Evolutionary conservation across 345 rosid genomes (phyloP).

Genomic region (Crucihimalaya himalaica): DNA sequence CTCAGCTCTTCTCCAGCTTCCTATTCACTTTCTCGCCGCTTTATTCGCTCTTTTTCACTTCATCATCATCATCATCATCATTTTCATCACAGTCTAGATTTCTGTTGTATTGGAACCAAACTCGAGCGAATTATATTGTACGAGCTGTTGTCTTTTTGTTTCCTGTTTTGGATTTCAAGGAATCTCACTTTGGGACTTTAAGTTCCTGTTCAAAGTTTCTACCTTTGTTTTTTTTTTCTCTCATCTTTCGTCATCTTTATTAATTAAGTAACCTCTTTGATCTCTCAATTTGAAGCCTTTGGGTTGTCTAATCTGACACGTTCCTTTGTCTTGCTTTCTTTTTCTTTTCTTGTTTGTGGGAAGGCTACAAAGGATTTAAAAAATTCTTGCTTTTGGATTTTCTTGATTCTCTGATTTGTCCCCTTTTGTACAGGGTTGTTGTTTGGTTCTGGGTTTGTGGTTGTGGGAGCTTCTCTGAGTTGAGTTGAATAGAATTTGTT

Average conservation of each 20-base stretch:
- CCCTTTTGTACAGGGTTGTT: slow-evolving; percentile 15
- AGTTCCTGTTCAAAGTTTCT: slow-evolving; percentile 25
- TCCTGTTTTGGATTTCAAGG: slow-evolving; percentile 34
- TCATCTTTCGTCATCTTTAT: slow-evolving; percentile 32
- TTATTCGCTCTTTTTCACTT: not conserved
- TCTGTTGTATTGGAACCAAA: slow-evolving; percentile 24
- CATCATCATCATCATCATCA: not conserved
- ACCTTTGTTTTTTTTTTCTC: not conserved
- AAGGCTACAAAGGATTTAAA: slow-evolving; percentile 34
- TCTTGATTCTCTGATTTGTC: slow-evolving; percentile 8
- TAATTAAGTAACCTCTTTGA: slow-evolving; percentile 18
- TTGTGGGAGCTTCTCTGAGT: not conserved
- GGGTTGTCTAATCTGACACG: slow-evolving; percentile 33
- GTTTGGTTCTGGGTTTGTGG: not conserved
- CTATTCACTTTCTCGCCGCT: slow-evolving; percentile 15
- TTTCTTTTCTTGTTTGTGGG: slow-evolving; percentile 23
- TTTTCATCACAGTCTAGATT: not conserved
- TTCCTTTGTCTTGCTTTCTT: slow-evolving; percentile 41
- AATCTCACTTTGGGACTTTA: slow-evolving; percentile 30
- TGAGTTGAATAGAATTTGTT: slow-evolving; percentile 4
- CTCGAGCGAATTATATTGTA: not conserved
- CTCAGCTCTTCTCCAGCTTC: slow-evolving; percentile 2
- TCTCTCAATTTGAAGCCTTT: slow-evolving; percentile 19
- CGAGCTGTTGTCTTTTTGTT: not conserved
- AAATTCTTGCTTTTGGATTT: slow-evolving; percentile 1